Conservation (phyloP, 805 yeast genomes). For the Sugiyamaella marilandica region DNA sequence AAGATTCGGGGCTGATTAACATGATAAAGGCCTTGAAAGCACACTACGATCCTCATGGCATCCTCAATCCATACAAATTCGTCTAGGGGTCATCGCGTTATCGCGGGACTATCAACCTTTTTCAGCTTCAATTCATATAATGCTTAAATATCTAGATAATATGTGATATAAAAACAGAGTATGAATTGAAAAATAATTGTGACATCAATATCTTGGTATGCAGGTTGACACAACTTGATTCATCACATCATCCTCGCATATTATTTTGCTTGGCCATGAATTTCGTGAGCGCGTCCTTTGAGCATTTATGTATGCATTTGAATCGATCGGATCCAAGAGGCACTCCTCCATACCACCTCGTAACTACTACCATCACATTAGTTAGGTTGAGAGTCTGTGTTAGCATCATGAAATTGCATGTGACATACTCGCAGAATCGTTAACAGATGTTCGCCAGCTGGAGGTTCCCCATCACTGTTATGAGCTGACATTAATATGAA, state of each 20-base stretch:
- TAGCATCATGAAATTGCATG: constrained; percentile 30
- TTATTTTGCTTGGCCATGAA: neutral
- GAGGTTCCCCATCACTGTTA: constrained; percentile 68
- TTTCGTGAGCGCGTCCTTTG: constrained; percentile 43
- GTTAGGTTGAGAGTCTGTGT: constrained; percentile 34
- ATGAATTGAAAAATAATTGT: no score
- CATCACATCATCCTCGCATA: neutral
- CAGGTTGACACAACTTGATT: neutral
- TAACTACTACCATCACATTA: constrained; percentile 61
- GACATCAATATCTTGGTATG: neutral
- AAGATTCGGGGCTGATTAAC: constrained; percentile 61
- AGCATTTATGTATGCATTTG: constrained; percentile 57
- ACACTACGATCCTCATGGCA: constrained; percentile 86
- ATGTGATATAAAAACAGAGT: neutral
- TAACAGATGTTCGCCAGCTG: constrained; percentile 61
- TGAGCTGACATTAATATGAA: constrained; percentile 10
- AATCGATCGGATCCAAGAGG: constrained; percentile 71
- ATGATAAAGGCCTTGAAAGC: constrained; percentile 74
- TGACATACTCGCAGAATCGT: constrained; percentile 37
- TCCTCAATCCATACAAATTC: constrained; percentile 93
- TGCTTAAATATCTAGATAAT: neutral
- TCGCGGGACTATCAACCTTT: no score
- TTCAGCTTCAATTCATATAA: no score
- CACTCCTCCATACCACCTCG: constrained; percentile 79
- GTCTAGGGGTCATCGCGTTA: constrained; percentile 35